A percentile compares a stretch with the other conserved stretches of the same genome.
Evolutionary conservation across 768 basidiomycete genomes (phyloP).

Genomic region (Kwoniella dendrophila): DNA sequence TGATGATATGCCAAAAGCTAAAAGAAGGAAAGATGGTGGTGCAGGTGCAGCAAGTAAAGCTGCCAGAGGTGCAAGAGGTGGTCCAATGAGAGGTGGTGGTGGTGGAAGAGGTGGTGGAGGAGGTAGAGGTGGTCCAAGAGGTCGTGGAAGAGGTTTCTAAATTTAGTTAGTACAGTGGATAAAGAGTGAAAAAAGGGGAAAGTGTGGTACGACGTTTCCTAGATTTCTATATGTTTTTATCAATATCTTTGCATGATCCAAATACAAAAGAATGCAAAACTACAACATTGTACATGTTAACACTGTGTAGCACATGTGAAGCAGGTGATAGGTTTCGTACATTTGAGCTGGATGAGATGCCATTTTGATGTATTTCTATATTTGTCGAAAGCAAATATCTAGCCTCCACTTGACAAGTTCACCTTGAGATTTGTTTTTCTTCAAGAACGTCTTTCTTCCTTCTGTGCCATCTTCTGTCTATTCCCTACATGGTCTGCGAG

Average conservation of each 20-base stretch:
- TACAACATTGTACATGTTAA: no score
- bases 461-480: no score
- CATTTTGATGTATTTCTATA: not conserved
- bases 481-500: no score
- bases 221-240: not conserved
- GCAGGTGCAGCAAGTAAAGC: slow-evolving; percentile 67
- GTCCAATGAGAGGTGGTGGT: slow-evolving; percentile 61
- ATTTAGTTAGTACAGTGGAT: not conserved
- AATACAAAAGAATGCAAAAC: not conserved
- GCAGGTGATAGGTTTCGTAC: no score
- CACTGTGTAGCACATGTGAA: no score
- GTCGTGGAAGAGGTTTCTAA: slow-evolving; percentile 62
- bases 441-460: not conserved
- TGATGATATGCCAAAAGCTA: slow-evolving; percentile 96
- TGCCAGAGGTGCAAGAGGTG: slow-evolving; percentile 64
- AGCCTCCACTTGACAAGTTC: slow-evolving; percentile 9
- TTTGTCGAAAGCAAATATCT: no score
- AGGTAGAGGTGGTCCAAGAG: slow-evolving; percentile 61
- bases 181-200: not conserved
- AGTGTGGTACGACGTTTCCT: not conserved
- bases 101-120: slow-evolving; percentile 47
- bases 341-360: no score
- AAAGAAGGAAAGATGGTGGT: slow-evolving; percentile 78
- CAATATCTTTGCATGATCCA: slow-evolving; percentile 4
- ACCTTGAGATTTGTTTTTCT: not conserved